Base-by-base conservation (phyloP, 805 yeast genomes). In the Peterozyma toletana region DNA sequence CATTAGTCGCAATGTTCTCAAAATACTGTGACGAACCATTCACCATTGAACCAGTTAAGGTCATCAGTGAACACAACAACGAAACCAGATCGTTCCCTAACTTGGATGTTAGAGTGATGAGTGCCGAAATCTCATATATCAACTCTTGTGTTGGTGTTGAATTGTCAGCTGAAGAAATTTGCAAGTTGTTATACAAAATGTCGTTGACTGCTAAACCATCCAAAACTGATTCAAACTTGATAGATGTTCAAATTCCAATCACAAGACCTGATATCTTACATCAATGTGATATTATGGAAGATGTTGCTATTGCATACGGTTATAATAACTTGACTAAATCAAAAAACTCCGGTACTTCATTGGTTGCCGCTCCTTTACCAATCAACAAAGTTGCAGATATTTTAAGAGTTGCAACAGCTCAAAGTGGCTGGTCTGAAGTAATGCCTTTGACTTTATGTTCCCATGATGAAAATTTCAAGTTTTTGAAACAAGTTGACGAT, bases 211-310 rank as follows among this genome's bases (percentile, higher is more conserved):
- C 95, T 18, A 57, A 62, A 15, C 77, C 79, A 30, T 68, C 82
- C 3, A 49, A 63, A 3, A 53, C 60, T 1, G 72, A 77, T 51
- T 55, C 66, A 7, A 71, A 79, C 50, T 59, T 77, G 35, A 59
- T 86, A 41, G 78, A 79, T 42, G 90, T 89, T 45, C 60, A 66
- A 34, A 78, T 93, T 47, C 99, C 99, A 50, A 83, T 87, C 57
- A 93, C 99, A 34, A 85, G 99, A 71, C 82, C 98, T 10, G 99
- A 93, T 66, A 77, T 93, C 49, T 73, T 93, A 57, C 99, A 93
- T 66, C 95, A 88, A 62, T 91, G 98, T 74, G 99, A 93, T 67
- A 83, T 93, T 53, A 86, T 93, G 95, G 99, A 93, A 67, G 99
- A 93, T 64, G 96, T 91, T 40, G 99, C 96, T 39, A 84, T 93